Conservation (phyloP, 148 eudicot species). For the Dysphania ambrosioides region DNA sequence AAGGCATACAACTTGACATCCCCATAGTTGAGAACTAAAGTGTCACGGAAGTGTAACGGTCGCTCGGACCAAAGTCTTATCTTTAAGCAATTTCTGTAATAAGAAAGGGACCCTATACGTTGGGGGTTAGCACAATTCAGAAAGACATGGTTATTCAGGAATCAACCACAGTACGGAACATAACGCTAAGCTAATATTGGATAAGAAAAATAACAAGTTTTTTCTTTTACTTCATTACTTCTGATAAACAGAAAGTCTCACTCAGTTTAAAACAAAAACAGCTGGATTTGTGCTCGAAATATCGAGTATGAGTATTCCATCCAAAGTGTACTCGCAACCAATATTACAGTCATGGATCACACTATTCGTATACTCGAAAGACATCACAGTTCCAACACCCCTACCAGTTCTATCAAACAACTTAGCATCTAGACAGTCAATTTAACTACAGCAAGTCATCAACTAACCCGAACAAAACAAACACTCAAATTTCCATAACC, state of each 20-base stretch:
- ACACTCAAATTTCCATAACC: no score
- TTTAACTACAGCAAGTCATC: not conserved
- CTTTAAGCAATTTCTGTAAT: conserved; percentile 54
- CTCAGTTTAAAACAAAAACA: no score
- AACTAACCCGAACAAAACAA: not conserved
- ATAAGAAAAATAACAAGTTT: not conserved
- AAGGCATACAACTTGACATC: conserved; percentile 38
- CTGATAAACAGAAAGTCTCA: no score
- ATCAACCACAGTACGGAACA: not conserved
- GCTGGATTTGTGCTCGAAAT: not conserved
- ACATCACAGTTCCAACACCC: not conserved
- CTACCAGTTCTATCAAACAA: conserved; percentile 4
- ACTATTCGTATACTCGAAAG: not conserved
- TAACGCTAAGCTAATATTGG: not conserved
- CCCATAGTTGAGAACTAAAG: conserved; percentile 29
- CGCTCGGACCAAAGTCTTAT: conserved; percentile 36
- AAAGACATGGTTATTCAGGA: not conserved
- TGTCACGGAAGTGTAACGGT: conserved; percentile 32
- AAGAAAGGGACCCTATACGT: conserved; percentile 1
- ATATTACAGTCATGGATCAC: not conserved
- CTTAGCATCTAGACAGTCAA: not conserved
- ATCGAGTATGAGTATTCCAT: not conserved
- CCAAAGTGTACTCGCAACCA: not conserved
- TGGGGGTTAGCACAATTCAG: conserved; percentile 11
- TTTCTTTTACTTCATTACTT: not conserved